A percentile compares a stretch with the other conserved stretches of the same genome.
These are phyloP conservation scores for Alternaria tenuissima DNA, from an alignment of 2,329 filamentous ascomycete species.

Conservation along the genomic window DNA sequence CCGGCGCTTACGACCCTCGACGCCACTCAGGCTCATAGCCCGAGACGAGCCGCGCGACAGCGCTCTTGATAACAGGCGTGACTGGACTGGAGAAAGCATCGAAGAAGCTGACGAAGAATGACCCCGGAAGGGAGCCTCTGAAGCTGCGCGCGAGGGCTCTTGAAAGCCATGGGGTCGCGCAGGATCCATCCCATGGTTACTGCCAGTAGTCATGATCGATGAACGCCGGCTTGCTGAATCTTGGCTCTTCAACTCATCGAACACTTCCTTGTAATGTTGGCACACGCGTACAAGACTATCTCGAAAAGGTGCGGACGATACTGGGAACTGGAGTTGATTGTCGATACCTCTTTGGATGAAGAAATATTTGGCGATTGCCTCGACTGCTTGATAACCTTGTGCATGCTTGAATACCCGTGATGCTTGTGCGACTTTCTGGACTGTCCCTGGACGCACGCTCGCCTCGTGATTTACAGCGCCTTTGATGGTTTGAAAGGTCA, in stretches of 20 bases:
- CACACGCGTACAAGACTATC: neutral
- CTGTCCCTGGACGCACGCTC: neutral
- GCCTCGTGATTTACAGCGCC: neutral
- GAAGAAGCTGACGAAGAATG: neutral
- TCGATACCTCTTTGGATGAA: conserved; percentile 6
- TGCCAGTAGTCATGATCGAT: neutral
- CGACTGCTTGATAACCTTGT: neutral
- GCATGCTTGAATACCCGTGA: conserved; percentile 6
- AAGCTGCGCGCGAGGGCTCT: neutral
- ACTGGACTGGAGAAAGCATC: neutral
- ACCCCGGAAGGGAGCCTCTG: neutral
- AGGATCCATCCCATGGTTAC: neutral
- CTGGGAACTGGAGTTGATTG: neutral
- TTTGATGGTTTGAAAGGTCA: neutral
- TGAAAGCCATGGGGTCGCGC: neutral
- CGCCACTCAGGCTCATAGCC: neutral
- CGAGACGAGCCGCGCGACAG: neutral
- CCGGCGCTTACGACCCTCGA: neutral
- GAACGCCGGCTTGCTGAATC: neutral
- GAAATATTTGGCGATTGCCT: conserved; percentile 10
- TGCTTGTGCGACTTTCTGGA: neutral
- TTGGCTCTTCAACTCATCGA: neutral
- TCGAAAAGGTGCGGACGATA: neutral
- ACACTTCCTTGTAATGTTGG: conserved; percentile 1
- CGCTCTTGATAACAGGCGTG: neutral